Evolutionary conservation across 371 early-diverging fungal genomes (phyloP).

Genomic region (Parasitella parasitica): DNA sequence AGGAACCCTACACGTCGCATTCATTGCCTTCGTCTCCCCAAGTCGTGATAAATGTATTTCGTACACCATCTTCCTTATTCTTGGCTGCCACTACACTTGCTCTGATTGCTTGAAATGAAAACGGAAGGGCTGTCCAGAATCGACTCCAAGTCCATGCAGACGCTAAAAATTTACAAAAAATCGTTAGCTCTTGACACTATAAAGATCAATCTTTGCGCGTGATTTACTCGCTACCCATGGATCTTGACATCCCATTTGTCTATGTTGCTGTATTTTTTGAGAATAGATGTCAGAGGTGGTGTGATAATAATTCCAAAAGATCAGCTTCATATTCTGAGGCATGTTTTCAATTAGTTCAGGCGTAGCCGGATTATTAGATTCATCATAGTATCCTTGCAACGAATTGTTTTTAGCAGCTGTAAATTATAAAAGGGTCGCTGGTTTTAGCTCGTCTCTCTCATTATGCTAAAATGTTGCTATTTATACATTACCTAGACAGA

Average conservation of each 20-base stretch:
- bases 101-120: slow-evolving; percentile 74
- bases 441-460: neutral
- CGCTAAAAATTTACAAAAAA: too few relatives aligned
- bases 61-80: slow-evolving; percentile 53
- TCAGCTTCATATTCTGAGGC: slow-evolving; percentile 69
- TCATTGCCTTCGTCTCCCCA: slow-evolving; percentile 95
- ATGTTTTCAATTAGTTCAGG: slow-evolving; percentile 59
- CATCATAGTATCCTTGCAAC: slow-evolving; percentile 78
- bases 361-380: slow-evolving; percentile 54
- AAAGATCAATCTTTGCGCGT: too few relatives aligned
- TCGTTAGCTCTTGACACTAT: too few relatives aligned
- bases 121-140: slow-evolving; percentile 79
- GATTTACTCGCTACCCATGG: slow-evolving; percentile 82
- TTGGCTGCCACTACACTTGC: slow-evolving; percentile 77
- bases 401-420: slow-evolving; percentile 76
- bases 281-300: slow-evolving; percentile 67
- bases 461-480: neutral
- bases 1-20: slow-evolving; percentile 83
- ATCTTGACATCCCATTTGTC: slow-evolving; percentile 72
- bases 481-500: slow-evolving; percentile 51
- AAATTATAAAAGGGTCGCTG: slow-evolving; percentile 18
- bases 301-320: slow-evolving; percentile 91
- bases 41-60: slow-evolving; percentile 76
- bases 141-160: slow-evolving; percentile 87
- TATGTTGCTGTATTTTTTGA: slow-evolving; percentile 78